These are phyloP conservation scores for Tanacetum coccineum DNA, from an alignment of 129 eudicot species.

Conservation along the genomic window DNA sequence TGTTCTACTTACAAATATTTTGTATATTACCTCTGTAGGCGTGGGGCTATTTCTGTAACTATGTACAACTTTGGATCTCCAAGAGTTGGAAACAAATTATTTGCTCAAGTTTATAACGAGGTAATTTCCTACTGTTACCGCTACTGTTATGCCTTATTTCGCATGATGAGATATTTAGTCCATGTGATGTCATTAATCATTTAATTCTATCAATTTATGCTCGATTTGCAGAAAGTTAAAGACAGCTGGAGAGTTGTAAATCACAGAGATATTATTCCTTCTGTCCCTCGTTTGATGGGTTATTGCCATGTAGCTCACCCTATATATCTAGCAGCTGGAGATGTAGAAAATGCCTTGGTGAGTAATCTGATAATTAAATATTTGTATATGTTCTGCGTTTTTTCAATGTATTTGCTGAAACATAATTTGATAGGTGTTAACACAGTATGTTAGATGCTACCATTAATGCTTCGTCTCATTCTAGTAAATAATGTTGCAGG, in stretches of 20 bases:
- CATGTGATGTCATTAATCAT: no score
- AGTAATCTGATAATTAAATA: slow-evolving; percentile 19
- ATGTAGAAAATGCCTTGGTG: slow-evolving; percentile 49
- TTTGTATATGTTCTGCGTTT: slow-evolving; percentile 4
- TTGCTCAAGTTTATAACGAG: slow-evolving; percentile 84
- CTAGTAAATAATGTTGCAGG: slow-evolving; percentile 40
- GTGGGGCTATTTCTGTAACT: slow-evolving; percentile 73
- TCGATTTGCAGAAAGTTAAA: slow-evolving; percentile 64
- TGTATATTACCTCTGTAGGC: slow-evolving; percentile 34
- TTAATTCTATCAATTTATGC: no score
- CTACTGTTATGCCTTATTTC: not conserved
- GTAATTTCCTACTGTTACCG: slow-evolving; percentile 28
- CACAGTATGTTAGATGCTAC: no score
- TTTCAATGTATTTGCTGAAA: not conserved
- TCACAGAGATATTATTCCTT: slow-evolving; percentile 96
- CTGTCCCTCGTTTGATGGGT: slow-evolving; percentile 99
- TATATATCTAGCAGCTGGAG: slow-evolving; percentile 75
- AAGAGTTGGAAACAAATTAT: slow-evolving; percentile 86
- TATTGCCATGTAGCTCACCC: slow-evolving; percentile 99
- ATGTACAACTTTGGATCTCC: slow-evolving; percentile 99
- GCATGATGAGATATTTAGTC: not conserved
- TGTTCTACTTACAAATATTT: not conserved
- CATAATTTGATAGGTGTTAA: no score
- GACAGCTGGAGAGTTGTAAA: slow-evolving; percentile 98
- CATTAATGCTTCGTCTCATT: not conserved